Evolutionary conservation across 2,329 filamentous ascomycete species (phyloP).

Genomic region (Magnaporthiopsis poae): DNA sequence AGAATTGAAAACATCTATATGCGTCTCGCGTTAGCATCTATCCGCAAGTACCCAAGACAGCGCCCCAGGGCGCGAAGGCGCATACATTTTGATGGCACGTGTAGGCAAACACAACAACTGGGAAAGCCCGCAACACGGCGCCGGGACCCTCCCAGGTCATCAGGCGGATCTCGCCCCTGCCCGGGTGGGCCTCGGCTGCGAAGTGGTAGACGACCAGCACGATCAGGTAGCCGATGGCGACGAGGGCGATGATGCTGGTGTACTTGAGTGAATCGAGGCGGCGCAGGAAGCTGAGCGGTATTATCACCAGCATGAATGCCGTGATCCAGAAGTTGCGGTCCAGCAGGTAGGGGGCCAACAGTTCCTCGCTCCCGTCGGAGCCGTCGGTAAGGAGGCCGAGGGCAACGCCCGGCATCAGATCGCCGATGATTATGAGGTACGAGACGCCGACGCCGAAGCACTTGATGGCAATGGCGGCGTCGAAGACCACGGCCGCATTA

Average conservation of each 20-base stretch:
- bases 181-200: constrained; percentile 63
- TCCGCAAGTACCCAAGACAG: neutral
- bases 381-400: constrained; percentile 50
- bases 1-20: constrained; percentile 92
- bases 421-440: constrained; percentile 97
- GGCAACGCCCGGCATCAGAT: constrained; percentile 92
- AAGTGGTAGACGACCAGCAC: constrained; percentile 91
- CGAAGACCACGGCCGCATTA: constrained; percentile 88
- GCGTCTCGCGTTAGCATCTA: constrained; percentile 1
- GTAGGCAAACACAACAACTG: constrained; percentile 97
- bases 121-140: constrained; percentile 72
- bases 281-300: constrained; percentile 84
- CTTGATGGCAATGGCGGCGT: constrained; percentile 90
- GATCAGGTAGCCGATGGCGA: constrained; percentile 90
- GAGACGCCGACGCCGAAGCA: constrained; percentile 96
- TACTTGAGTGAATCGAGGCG: constrained; percentile 94
- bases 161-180: constrained; percentile 62
- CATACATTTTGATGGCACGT: constrained; percentile 92
- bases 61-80: neutral
- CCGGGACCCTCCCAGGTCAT: constrained; percentile 72
- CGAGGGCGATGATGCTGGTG: constrained; percentile 79
- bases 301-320: constrained; percentile 91
- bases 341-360: constrained; percentile 61
- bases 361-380: constrained; percentile 41
- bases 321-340: constrained; percentile 97